These are phyloP conservation scores for Linaria vulgaris DNA, from an alignment of 257 asterid species.

Conservation along the genomic window DNA sequence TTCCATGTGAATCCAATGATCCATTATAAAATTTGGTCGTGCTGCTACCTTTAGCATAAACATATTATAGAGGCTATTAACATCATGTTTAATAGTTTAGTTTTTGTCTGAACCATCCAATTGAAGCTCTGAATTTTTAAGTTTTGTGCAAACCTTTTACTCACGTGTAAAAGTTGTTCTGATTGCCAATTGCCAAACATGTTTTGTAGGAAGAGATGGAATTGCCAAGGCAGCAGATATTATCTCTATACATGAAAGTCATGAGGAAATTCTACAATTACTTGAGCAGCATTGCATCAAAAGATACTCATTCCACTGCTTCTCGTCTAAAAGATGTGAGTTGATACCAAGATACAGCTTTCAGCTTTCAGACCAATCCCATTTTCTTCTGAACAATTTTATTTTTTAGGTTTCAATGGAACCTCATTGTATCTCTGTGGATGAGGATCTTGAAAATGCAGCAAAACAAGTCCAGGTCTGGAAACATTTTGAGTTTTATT, in stretches of 20 bases:
- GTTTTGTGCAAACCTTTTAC: no score
- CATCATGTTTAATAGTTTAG: no score
- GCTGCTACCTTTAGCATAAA: not conserved
- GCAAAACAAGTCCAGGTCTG: slow-evolving; percentile 76
- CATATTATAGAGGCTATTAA: not conserved
- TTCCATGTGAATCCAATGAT: no score
- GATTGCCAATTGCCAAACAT: not conserved
- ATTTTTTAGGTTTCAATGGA: slow-evolving; percentile 57
- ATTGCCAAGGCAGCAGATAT: slow-evolving; percentile 70
- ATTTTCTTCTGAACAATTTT: not conserved
- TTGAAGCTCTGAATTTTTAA: no score
- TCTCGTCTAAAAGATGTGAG: slow-evolving; percentile 71
- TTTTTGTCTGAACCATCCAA: no score
- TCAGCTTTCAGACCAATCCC: not conserved
- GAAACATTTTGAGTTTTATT: not conserved
- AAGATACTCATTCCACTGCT: slow-evolving; percentile 44
- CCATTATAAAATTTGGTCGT: no score
- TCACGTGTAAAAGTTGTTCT: no score
- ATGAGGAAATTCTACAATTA: slow-evolving; percentile 76
- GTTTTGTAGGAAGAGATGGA: slow-evolving; percentile 66
- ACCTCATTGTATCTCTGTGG: slow-evolving; percentile 71
- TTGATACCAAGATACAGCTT: slow-evolving; percentile 7
- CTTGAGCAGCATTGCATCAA: slow-evolving; percentile 39
- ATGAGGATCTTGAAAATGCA: slow-evolving; percentile 73
- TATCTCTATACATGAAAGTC: slow-evolving; percentile 55